Conservation (phyloP, 2,329 filamentous ascomycete genomes). For the Diaporthe destruens region DNA sequence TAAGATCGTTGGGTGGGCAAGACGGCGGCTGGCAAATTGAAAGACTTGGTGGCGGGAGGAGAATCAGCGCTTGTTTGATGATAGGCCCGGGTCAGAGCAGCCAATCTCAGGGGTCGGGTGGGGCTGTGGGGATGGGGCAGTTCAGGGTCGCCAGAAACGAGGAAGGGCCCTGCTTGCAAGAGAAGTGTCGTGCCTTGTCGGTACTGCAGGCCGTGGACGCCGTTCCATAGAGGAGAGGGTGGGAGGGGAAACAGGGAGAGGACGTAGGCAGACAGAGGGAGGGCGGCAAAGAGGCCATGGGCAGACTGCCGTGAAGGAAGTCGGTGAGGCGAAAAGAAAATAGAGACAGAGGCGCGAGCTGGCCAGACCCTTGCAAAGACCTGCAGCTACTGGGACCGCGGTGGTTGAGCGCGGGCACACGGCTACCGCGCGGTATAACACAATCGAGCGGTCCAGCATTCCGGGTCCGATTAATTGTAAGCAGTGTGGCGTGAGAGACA, state of each 20-base stretch:
- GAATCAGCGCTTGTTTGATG: conserved; percentile 37
- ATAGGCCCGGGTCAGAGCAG: conserved; percentile 22
- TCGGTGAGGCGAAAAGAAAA: conserved; percentile 55
- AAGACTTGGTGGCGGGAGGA: conserved; percentile 12
- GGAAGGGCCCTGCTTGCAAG: conserved; percentile 24
- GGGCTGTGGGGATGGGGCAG: not conserved
- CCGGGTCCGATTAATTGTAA: conserved; percentile 33
- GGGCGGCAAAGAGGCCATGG: conserved; percentile 21
- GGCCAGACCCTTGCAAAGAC: conserved; percentile 30
- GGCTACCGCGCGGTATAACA: conserved; percentile 47
- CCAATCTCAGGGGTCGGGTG: conserved; percentile 4
- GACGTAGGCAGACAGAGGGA: conserved; percentile 5
- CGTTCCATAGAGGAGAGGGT: not conserved
- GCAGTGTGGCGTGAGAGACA: conserved; percentile 49
- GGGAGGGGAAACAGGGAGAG: conserved; percentile 2
- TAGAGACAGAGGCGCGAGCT: conserved; percentile 53
- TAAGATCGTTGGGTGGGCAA: conserved; percentile 19
- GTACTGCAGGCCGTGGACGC: conserved; percentile 9
- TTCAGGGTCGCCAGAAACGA: conserved; percentile 21
- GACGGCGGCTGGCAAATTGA: conserved; percentile 26
- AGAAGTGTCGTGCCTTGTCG: conserved; percentile 2
- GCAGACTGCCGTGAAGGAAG: conserved; percentile 48
- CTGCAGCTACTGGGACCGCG: conserved; percentile 31
- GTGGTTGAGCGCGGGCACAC: conserved; percentile 46
- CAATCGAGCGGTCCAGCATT: conserved; percentile 42